Base-by-base conservation (phyloP, 371 early-diverging fungal genomes). In the Mucor piriformis region DNA sequence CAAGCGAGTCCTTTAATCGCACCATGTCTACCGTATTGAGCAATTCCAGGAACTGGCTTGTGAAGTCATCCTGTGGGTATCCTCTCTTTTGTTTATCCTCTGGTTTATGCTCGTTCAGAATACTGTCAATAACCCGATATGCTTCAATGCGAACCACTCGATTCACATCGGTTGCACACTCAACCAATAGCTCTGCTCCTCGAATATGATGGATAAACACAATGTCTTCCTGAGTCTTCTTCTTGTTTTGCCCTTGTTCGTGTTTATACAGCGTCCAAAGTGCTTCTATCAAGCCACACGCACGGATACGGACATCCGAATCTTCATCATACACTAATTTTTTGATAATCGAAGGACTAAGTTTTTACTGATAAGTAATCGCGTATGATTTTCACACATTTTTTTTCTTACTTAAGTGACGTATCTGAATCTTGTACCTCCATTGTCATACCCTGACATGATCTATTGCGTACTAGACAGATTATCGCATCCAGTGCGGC, bases 401-500 rank as follows among this genome's bases (percentile, higher is more conserved):
- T 10, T 38, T 0, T 38, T 38, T 12, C 52, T 54, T 68, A 73
- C 76, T 69, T 73, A 32, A 76, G 34, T 16, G 73, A 66, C 10
- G 57, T 52, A 46, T 50, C 13, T 15, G 59, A 57, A 2, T 50
- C 40, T 15, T 54, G 40, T 13, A 52, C 20, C 25, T 64, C 64
- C 54, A 77, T 62, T 0, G 24, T 13, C 67, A 76, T 65, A 21
- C 77, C 72, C 57, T 75, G 70, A 40, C 75, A 74, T 8, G 76
- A 70, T 51, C 82, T 71, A 37, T 86, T 73, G 11, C 58, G 59
- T 27, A 83, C 75, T 18, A 85, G 53, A 52, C 84, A 84, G 24
- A 64, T 61, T 60, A 87, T 82, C 2, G 81, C 76, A 50, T 85
- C 85, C 53, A 86, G 55, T 4, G 80, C 72, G 6, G 85, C 82